These are phyloP conservation scores for Fragaria iinumae DNA, from an alignment of 306 rosid species.

Conservation along the genomic window DNA sequence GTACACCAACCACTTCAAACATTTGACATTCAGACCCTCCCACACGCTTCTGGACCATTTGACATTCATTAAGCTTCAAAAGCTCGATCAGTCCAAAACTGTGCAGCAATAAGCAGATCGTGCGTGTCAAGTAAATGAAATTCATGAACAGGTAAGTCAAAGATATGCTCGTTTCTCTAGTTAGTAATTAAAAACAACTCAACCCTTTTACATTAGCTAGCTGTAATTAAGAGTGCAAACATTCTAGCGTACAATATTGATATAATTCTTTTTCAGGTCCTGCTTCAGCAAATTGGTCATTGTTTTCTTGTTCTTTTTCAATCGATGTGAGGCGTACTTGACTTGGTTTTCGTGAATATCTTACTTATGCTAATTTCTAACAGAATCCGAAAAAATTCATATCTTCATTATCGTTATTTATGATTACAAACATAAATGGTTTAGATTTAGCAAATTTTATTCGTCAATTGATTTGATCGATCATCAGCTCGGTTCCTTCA, in stretches of 20 bases:
- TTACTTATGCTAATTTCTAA: no score
- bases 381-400: no score
- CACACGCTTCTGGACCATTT: background rate
- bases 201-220: background rate
- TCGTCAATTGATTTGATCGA: no score
- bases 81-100: background rate
- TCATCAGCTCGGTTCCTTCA: no score
- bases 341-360: no score
- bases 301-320: no score
- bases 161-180: background rate
- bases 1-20: background rate
- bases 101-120: background rate
- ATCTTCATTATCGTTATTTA: no score
- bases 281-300: background rate
- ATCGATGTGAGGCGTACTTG: no score
- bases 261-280: background rate
- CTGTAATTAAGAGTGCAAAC: background rate
- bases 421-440: background rate
- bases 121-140: background rate
- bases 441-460: no score
- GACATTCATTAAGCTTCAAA: background rate
- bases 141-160: background rate
- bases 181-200: background rate
- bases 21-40: background rate
- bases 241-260: background rate